Evolutionary conservation across 331 rosid species (phyloP), one percentile per base, ranked within the genome.

Genomic region (Pyracantha coccinea): DNA sequence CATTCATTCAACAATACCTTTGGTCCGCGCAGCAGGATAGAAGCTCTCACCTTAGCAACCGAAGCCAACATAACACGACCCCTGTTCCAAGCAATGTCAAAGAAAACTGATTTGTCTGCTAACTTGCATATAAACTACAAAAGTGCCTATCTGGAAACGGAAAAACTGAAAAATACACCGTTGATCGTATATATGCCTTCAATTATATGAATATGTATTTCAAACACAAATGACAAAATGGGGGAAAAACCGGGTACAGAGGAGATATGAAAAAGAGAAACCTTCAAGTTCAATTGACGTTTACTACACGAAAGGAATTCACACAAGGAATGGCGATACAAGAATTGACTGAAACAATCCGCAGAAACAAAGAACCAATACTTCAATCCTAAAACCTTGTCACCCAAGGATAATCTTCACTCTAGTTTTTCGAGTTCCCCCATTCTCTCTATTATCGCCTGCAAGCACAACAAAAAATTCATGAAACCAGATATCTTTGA

Each of bases 391-490:
- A 60, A 25, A 74, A 14, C 20, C 67, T 32, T 17, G 57, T 64
- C 64, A 19, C 28, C 44, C 35, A 11, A 65, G 76, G 54, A 7
- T 1, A 45, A 38, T 4, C 61, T 62, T 93, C 89, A 93, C 79
- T 93, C 98, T 35, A 93, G 86, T 85, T 93, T 93, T 86, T 93
- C 98, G 79, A 93, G 90, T 72, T 93, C 97, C 60, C 97, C 98
- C 98, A 93, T 93, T 75, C 98, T 91, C 81, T 93, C 98, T 73
- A 93, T 93, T 73, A 93, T 93, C 1, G 97, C 98, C 98, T 93
- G 96, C 87, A 33, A 80, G 50, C 47, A 63, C 80, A 68, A 47
- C 17, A 64, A 12, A 31, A 11, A 14, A 6, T 4, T 50, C 1
- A 50, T 57, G 23, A 33, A 57, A 27, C 31, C 5, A 8, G 76